These are phyloP conservation scores for Saccharomyces hybrid DNA, from an alignment of 1,139 yeast genomes.

Conservation along the genomic window DNA sequence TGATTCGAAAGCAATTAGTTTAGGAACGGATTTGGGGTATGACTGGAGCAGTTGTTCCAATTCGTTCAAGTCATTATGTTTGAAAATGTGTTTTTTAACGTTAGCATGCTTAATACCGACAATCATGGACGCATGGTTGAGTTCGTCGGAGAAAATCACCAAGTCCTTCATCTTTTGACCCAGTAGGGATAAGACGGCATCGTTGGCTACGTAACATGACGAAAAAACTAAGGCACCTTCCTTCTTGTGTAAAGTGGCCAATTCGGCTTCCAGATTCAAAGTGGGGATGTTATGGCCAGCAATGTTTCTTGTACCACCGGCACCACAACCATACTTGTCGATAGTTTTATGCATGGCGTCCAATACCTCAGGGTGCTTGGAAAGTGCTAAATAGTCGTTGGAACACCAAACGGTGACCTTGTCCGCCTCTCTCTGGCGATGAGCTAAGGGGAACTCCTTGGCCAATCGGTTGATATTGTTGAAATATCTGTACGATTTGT, in stretches of 20 bases:
- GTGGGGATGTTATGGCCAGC: constrained; percentile 96
- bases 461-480: constrained; percentile 96
- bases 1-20: constrained; percentile 92
- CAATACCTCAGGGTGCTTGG: constrained; percentile 65
- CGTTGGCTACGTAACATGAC: constrained; percentile 95
- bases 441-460: constrained; percentile 87
- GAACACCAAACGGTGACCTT: constrained; percentile 98
- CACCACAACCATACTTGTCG: constrained; percentile 93
- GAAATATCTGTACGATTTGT: constrained; percentile 90
- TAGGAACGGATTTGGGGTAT: constrained; percentile 81
- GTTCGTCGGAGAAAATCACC: constrained; percentile 86
- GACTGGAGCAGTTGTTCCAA: constrained; percentile 69
- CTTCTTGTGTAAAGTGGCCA: constrained; percentile 88
- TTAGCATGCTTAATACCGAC: constrained; percentile 90
- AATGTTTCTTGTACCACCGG: constrained; percentile 98
- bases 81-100: constrained; percentile 80
- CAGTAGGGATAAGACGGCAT: constrained; percentile 84
- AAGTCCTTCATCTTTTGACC: constrained; percentile 87
- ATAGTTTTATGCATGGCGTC: constrained; percentile 72
- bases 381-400: constrained; percentile 94
- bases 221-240: constrained; percentile 93
- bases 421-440: constrained; percentile 62
- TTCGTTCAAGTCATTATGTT: constrained; percentile 80
- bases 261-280: constrained; percentile 71
- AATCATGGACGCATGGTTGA: constrained; percentile 97